Conservation (phyloP, 345 rosid genomes). For the Combretum micranthum region DNA sequence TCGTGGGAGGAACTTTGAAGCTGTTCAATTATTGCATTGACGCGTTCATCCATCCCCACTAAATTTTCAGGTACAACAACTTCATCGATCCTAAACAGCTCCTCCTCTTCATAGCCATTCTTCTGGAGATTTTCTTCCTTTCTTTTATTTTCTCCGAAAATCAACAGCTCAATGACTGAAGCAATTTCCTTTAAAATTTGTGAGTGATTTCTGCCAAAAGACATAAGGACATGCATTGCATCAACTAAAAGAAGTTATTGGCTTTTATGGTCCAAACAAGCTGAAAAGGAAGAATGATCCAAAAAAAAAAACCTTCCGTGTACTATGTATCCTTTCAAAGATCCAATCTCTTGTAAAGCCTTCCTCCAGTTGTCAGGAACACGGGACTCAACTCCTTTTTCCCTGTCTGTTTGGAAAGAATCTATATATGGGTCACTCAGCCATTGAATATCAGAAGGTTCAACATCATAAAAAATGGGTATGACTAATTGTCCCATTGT, state of each 20-base stretch:
- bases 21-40: not conserved
- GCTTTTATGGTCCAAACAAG: not conserved
- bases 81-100: not conserved
- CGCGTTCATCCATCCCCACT: not conserved
- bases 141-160: too few species aligned
- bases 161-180: not conserved
- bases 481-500: not conserved
- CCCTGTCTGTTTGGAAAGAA: not conserved
- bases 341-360: not conserved
- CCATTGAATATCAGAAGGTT: not conserved
- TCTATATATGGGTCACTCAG: not conserved
- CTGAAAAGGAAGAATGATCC: not conserved
- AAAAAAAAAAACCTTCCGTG: not conserved
- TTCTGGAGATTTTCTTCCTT: too few species aligned
- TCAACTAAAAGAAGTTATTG: too few species aligned
- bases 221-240: not conserved
- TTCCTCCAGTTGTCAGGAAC: not conserved
- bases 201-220: not conserved
- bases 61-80: not conserved
- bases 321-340: constrained; percentile 3
- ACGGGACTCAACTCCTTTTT: not conserved
- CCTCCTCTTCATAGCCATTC: too few species aligned
- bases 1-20: not conserved
- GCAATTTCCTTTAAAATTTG: not conserved
- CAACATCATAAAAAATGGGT: constrained; percentile 5